Conservation (phyloP, 139 green algal genomes). For the Coelastrella sp. region DNA sequence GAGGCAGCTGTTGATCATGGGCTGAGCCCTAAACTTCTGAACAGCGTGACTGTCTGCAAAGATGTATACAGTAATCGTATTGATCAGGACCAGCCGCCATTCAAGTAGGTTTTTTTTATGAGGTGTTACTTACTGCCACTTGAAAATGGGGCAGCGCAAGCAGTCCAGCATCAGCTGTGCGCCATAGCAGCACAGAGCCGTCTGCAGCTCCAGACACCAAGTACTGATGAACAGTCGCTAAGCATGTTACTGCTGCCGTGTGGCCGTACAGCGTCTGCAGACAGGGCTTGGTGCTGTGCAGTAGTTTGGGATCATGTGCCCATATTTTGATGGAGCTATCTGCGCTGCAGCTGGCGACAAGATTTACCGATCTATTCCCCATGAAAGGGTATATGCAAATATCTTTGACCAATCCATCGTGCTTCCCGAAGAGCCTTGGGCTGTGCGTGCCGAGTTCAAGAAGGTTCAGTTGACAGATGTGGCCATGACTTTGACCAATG, state of each 20-base stretch:
- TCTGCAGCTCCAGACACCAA: conserved; percentile 33
- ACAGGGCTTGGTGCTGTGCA: conserved; percentile 14
- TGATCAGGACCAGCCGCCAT: no score
- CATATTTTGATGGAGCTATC: conserved; percentile 27
- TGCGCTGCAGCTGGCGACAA: conserved; percentile 18
- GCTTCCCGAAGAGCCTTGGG: conserved; percentile 12
- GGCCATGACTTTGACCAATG: background rate
- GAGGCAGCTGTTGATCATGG: no score
- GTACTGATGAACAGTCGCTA: conserved; percentile 15
- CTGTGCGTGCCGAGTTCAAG: background rate
- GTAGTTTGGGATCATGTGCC: background rate
- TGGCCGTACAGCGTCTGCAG: conserved; percentile 32
- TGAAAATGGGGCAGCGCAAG: conserved; percentile 17
- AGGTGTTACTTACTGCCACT: background rate
- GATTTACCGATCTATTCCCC: background rate
- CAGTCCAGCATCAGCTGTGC: background rate
- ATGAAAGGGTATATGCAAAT: background rate
- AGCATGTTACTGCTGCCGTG: conserved; percentile 13
- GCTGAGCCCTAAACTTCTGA: no score
- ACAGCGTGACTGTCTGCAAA: no score
- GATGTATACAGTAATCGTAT: no score
- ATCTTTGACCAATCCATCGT: conserved; percentile 2
- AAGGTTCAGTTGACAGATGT: background rate
- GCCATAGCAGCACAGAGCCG: conserved; percentile 28
- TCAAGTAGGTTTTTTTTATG: no score